Base-by-base conservation (phyloP, 495 filamentous ascomycete species). In the Lasiosphaeria miniovina region DNA sequence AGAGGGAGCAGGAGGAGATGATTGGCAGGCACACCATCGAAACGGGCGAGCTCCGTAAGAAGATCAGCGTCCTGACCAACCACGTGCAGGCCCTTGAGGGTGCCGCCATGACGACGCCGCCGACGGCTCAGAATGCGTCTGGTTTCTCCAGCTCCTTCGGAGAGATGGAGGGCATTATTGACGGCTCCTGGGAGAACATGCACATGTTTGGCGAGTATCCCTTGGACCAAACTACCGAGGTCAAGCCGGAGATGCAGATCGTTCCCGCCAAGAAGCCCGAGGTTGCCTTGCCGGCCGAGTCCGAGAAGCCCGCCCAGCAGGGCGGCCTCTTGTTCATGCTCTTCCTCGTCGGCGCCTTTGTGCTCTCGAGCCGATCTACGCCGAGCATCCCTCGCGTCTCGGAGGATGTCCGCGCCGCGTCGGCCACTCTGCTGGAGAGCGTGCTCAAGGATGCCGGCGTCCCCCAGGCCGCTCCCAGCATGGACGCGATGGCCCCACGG, bases 341-440 rank as follows among this genome's bases (percentile, higher is more conserved):
- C 65, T 90, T 98, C 61, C 89, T 98, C 58, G 93, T 96, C 68
- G 94, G 94, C 66, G 94, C 94, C 53, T 97, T 96, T 72, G 91
- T 98, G 61, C 91, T 93, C 55, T 96, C 93, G 49, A 96, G 93
- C 77, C 71, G 78, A 74, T 84, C 71, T 68, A 87, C 67, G 63
- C 86, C 65, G 64, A 85, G 75, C 63, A 86, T 97, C 65, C 93
- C 93, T 36, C 88, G 87, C 61, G 86, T 98, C 64, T 91, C 94
- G 17, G 91, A 96, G 58, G 93, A 97, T 65, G 88, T 98, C 57
- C 91, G 91, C 58, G 90, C 89, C 59, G 95, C 95, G 57, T 96
- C 93, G 24, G 90, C 93, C 54, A 88, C 86, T 36, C 87, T 98
- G 40, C 83, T 98, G 54, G 88, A 95, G 69, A 93, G 85, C 75